A percentile compares a stretch with the other conserved stretches of the same genome.
Evolutionary conservation across 108 stramenopile genomes (phyloP).

Genomic region (Poteriospumella lacustris): DNA sequence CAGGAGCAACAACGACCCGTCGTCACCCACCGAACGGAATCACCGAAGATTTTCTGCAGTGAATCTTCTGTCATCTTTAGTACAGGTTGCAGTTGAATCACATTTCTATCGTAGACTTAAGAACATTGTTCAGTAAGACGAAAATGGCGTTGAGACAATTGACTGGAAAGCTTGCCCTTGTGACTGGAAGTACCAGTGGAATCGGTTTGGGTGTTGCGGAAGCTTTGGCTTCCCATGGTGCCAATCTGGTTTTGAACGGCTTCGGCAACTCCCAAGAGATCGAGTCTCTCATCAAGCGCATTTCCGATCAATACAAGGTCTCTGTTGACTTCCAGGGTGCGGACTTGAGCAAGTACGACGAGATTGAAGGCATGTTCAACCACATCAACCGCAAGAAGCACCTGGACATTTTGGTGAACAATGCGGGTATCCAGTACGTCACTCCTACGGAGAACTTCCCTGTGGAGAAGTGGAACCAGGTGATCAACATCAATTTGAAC

Average conservation of each 20-base stretch:
- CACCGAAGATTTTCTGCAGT: no score
- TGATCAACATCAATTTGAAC: constrained; percentile 34
- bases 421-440: constrained; percentile 46
- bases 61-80: no score
- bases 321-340: not conserved
- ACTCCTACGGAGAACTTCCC: constrained; percentile 28
- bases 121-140: no score
- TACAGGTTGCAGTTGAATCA: no score
- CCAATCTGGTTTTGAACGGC: constrained; percentile 26
- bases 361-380: constrained; percentile 2
- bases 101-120: no score
- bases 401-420: constrained; percentile 29
- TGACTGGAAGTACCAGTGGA: constrained; percentile 36
- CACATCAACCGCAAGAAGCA: not conserved
- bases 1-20: no score
- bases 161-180: constrained; percentile 21
- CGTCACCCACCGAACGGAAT: no score
- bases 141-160: no score
- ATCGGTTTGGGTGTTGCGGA: constrained; percentile 33
- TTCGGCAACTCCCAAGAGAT: constrained; percentile 16
- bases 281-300: not conserved
- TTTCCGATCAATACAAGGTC: constrained; percentile 4
- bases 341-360: not conserved
- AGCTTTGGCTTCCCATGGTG: constrained; percentile 22
- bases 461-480: constrained; percentile 27